These are phyloP conservation scores for Litsea cubeba DNA, from an alignment of 164 flowering plant genomes.

Conservation along the genomic window DNA sequence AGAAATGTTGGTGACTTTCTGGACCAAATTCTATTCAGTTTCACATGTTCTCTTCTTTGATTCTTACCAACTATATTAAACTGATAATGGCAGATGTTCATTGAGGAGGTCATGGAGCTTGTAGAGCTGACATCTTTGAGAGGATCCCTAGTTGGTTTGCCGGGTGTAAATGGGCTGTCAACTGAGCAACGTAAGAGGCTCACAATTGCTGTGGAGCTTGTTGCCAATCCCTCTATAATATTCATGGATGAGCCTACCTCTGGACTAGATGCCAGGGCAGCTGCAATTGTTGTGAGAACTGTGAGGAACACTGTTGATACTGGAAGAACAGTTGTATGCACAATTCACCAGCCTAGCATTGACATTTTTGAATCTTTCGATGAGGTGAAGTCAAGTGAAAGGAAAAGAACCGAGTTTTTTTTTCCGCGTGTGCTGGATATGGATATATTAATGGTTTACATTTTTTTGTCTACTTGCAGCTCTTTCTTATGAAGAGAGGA, in stretches of 20 bases:
- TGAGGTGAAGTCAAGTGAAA: constrained; percentile 28
- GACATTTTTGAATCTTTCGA: constrained; percentile 54
- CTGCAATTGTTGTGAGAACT: constrained; percentile 60
- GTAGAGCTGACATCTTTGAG: constrained; percentile 38
- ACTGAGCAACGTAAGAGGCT: constrained; percentile 50
- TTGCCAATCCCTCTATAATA: constrained; percentile 52
- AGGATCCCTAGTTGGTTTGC: constrained; percentile 42
- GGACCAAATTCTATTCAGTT: background rate
- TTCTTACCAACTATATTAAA: background rate
- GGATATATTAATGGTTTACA: background rate
- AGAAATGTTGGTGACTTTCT: constrained; percentile 25
- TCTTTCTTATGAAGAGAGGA: constrained; percentile 40
- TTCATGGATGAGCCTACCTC: constrained; percentile 67
- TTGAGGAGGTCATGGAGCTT: constrained; percentile 56
- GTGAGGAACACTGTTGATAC: constrained; percentile 54
- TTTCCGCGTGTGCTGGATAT: background rate
- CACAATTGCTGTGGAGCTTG: constrained; percentile 61
- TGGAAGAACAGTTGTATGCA: constrained; percentile 53
- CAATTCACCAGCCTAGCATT: constrained; percentile 55
- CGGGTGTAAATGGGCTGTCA: constrained; percentile 50
- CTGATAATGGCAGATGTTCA: constrained; percentile 34
- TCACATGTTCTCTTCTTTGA: background rate
- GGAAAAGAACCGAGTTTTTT: background rate
- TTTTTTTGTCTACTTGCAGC: constrained; percentile 14
- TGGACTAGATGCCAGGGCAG: constrained; percentile 58